These are phyloP conservation scores for Marsdenia floribunda DNA, from an alignment of 257 asterid genomes.

Conservation along the genomic window DNA sequence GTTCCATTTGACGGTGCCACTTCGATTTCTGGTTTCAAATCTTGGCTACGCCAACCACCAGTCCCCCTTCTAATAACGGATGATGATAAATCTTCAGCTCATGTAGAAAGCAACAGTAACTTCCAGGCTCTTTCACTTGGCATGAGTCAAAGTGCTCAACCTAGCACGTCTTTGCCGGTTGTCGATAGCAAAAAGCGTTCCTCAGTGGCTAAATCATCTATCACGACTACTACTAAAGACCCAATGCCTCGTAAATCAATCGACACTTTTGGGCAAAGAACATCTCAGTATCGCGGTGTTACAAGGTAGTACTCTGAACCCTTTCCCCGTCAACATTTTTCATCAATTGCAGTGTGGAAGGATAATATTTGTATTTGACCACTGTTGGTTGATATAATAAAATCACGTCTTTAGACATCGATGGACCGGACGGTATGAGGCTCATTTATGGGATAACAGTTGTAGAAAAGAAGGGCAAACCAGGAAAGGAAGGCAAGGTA, in stretches of 20 bases:
- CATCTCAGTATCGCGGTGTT: slow-evolving; percentile 85
- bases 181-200: slow-evolving; percentile 48
- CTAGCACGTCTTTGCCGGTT: slow-evolving; percentile 19
- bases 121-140: slow-evolving; percentile 48
- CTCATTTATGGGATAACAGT: slow-evolving; percentile 34
- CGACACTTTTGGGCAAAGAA: slow-evolving; percentile 78
- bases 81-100: slow-evolving; percentile 29
- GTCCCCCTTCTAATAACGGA: neutral
- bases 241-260: slow-evolving; percentile 56
- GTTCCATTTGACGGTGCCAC: slow-evolving; percentile 31
- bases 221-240: slow-evolving; percentile 25
- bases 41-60: slow-evolving; percentile 45
- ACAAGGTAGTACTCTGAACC: slow-evolving; percentile 41
- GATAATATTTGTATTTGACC: neutral
- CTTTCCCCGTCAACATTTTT: too few species aligned
- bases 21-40: slow-evolving; percentile 41
- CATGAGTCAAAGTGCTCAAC: slow-evolving; percentile 31
- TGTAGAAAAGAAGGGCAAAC: slow-evolving; percentile 33
- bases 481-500: slow-evolving; percentile 34
- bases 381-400: neutral
- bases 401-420: slow-evolving; percentile 18
- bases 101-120: slow-evolving; percentile 21
- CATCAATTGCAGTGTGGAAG: neutral
- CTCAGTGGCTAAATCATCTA: slow-evolving; percentile 15
- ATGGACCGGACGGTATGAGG: slow-evolving; percentile 34